Evolutionary conservation across 495 filamentous ascomycete genomes (phyloP), one percentile per base, ranked within the genome.

Genomic region (Penicillium longicatenatum): DNA sequence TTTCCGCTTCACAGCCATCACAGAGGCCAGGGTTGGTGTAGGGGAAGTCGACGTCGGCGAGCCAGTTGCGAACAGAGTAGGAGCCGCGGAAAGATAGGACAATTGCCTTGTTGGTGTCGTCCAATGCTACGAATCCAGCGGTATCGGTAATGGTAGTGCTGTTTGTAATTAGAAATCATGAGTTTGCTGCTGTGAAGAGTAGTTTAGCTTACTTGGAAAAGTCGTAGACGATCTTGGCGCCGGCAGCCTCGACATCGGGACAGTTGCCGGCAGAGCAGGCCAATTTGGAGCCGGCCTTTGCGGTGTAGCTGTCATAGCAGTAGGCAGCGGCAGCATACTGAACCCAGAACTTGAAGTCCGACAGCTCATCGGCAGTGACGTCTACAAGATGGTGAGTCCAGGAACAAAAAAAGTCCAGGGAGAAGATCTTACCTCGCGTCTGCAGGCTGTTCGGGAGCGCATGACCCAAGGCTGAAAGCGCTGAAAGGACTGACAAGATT

Each of bases 271-370:
- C 58, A 33, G 61, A 62, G 70, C 89, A 92, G 20, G 71, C 77
- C 24, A 91, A 52, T 17, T 74, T 72, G 20, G 73, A 62, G n/a
- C 79, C 80, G 6, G 69, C 61, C 41, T 68, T 57, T 21, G 66
- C 57, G 17, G 68, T 66, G 11, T 80, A 67, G 53, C 77, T 80
- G 46, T 81, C 70, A 48, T 80, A 77, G 67, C 89, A 92, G 67
- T 88, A 89, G 4, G 83, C 67, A 0, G 88, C 85, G 0, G 76
- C 84, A 1, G 88, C 77, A 69, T 86, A 92, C 67, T 92, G 84
- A n/a, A 83, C 79, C 70, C 80, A 88, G 61, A 89, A 81, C 16
- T 79, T 60, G 52, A 91, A 76, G 17, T 79, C 74, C 24, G 66
- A 52, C n/a, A 86, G 65, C 30, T 81, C 67, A 2, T 58, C 57